These are phyloP conservation scores for Psidium friedrichsthalianum DNA, from an alignment of 345 rosid genomes.

Conservation along the genomic window DNA sequence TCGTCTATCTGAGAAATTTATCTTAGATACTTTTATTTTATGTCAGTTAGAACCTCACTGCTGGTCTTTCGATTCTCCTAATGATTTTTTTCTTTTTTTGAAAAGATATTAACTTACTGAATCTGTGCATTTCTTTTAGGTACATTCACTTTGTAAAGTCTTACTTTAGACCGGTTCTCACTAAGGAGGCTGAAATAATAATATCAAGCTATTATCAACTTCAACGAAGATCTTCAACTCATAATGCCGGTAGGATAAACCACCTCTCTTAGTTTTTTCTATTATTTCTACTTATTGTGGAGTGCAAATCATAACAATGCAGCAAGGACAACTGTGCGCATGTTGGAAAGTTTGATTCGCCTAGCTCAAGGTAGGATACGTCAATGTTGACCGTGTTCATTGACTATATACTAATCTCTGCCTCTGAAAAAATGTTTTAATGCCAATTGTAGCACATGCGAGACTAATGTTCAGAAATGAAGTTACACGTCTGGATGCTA, in stretches of 20 bases:
- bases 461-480: slow-evolving; percentile 93
- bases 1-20: background rate
- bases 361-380: slow-evolving; percentile 70
- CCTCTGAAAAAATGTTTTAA: background rate
- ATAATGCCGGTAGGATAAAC: slow-evolving; percentile 63
- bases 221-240: slow-evolving; percentile 81
- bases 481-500: slow-evolving; percentile 72
- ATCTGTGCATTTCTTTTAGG: slow-evolving; percentile 24
- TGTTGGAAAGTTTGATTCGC: slow-evolving; percentile 95
- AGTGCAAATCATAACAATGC: slow-evolving; percentile 10
- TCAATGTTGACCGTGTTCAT: background rate
- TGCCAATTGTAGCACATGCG: slow-evolving; percentile 66
- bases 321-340: slow-evolving; percentile 96
- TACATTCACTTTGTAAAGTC: slow-evolving; percentile 75
- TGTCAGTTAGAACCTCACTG: background rate
- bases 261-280: background rate
- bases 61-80: background rate
- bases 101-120: background rate
- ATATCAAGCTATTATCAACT: slow-evolving; percentile 93
- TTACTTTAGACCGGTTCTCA: slow-evolving; percentile 65
- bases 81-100: background rate
- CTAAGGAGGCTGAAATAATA: slow-evolving; percentile 78
- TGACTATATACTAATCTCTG: background rate
- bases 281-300: background rate
- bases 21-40: background rate